These are phyloP conservation scores for Linnemannia hyalina DNA, from an alignment of 192 early-diverging fungal genomes.

Conservation along the genomic window DNA sequence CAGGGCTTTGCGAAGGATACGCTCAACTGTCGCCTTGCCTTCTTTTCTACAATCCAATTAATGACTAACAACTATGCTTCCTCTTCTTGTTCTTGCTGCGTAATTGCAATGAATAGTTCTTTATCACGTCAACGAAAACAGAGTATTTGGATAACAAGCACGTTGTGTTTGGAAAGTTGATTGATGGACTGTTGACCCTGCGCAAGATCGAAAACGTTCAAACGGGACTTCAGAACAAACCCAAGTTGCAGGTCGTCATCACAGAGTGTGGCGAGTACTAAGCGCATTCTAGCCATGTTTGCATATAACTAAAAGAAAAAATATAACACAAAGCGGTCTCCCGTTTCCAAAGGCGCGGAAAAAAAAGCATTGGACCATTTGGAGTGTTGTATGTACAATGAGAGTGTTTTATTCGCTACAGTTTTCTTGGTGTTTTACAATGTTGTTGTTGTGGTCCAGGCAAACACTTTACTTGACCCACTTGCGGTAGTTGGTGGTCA, in stretches of 20 bases:
- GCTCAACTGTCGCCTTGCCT: no score
- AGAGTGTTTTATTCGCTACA: background rate
- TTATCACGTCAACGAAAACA: constrained; percentile 89
- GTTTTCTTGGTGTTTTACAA: background rate
- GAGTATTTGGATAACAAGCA: constrained; percentile 93
- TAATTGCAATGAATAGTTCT: constrained; percentile 71
- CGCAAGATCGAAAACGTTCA: constrained; percentile 96
- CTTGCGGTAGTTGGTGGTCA: constrained; percentile 33
- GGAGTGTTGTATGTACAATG: constrained; percentile 4
- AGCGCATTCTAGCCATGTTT: background rate
- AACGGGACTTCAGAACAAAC: constrained; percentile 87
- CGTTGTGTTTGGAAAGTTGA: constrained; percentile 87
- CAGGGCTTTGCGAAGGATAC: background rate
- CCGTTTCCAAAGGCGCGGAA: background rate
- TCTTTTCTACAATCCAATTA: background rate
- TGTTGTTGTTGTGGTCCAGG: no score
- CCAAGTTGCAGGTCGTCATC: constrained; percentile 88
- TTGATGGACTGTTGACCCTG: constrained; percentile 90
- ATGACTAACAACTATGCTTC: background rate
- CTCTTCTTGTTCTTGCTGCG: background rate
- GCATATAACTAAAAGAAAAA: background rate
- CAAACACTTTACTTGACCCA: constrained; percentile 36
- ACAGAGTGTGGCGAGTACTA: constrained; percentile 66
- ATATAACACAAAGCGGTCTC: background rate
- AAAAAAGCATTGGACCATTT: background rate